Base-by-base conservation (phyloP, 1,284 basidiomycete species). In the Sporisorium iseilematis-ciliati region DNA sequence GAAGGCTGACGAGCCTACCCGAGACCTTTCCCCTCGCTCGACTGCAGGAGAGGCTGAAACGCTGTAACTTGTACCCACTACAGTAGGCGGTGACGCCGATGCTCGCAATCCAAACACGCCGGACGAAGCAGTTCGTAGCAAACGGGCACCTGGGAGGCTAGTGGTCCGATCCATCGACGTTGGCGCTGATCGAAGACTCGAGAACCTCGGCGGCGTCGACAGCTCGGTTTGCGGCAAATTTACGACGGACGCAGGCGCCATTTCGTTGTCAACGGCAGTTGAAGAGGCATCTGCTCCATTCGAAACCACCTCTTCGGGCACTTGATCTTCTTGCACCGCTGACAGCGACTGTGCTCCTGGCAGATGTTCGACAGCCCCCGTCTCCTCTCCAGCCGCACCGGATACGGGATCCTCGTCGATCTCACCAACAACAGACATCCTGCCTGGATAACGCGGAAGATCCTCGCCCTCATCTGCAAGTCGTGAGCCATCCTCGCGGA, bases 401-500 rank as follows among this genome's bases (percentile, higher is more conserved):
- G 20, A 20, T 4, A 18, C 42, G 1, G 23, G 45, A n/a, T 69
- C 63, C 42, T 65, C 59, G 43, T 77, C 70, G 12, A 73, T 77
- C 60, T 73, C 75, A 21, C 74, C 74, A 2, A 76, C 57, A 21
- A 76, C 74, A 40, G 74, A 72, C 68, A 76, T 76, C 21, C 72
- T 67, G 11, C 78, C 80, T 0, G 81, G 81, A 49, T 84, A 85
- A 23, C 75, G 75, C n/a, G 83, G 83, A 33, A 85, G 69, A 43
- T 82, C 81, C 38, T 85, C 83, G 10, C 78, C 79, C 25, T 84
- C 82, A 46, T 85, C 83, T 4, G 77, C 82, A 41, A 85, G 69
- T 6, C 83, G 71, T 23, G 83, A 84, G 41, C 83, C 83, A 25
- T 85, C 83, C 50, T 84, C 83, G 16, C 82, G 71, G 75, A 85